phyloP scores from a whole-genome alignment of 768 basidiomycete genomes.

The Porphyrellus cyaneotinctus region DNA sequence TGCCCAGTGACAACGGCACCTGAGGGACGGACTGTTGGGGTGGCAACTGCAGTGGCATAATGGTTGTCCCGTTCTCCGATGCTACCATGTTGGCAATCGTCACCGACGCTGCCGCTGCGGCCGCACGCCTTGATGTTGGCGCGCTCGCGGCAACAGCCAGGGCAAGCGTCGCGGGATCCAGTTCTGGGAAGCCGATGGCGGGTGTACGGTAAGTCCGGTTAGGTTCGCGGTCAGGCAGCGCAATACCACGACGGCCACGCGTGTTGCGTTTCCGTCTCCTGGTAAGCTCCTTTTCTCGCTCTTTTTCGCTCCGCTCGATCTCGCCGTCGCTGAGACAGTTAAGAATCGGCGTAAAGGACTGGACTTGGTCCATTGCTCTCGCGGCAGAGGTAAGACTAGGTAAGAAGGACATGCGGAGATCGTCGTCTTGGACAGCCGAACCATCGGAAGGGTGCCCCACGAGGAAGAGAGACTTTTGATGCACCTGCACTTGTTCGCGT shows the following conservation, averaged over 20 bases:
- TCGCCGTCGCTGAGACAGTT: slow-evolving; percentile 87
- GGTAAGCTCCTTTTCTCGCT: slow-evolving; percentile 88
- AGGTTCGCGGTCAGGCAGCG: slow-evolving; percentile 89
- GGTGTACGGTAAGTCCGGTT: slow-evolving; percentile 89
- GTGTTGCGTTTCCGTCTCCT: slow-evolving; percentile 83
- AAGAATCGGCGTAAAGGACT: slow-evolving; percentile 82
- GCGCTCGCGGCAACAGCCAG: slow-evolving; percentile 60
- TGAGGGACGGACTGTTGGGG: slow-evolving; percentile 37
- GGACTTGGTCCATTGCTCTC: slow-evolving; percentile 73
- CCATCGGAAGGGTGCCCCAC: slow-evolving; percentile 86
- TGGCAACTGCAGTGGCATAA: slow-evolving; percentile 40
- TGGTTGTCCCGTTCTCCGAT: slow-evolving; percentile 75
- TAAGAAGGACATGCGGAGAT: slow-evolving; percentile 84
- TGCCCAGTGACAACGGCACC: slow-evolving; percentile 39
- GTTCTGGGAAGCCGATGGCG: slow-evolving; percentile 78
- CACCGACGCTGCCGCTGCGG: slow-evolving; percentile 76
- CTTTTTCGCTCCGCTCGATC: slow-evolving; percentile 84
- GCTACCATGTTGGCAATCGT: slow-evolving; percentile 94
- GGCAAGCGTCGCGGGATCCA: slow-evolving; percentile 67
- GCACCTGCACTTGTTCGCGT: slow-evolving; percentile 89
- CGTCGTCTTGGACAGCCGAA: slow-evolving; percentile 77
- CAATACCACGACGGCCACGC: slow-evolving; percentile 73
- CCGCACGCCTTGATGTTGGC: slow-evolving; percentile 74
- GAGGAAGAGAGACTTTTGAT: slow-evolving; percentile 88
- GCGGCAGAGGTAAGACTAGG: slow-evolving; percentile 71